These are phyloP conservation scores for Chlorella sp. DNA, from an alignment of 139 green algal species.

Conservation along the genomic window DNA sequence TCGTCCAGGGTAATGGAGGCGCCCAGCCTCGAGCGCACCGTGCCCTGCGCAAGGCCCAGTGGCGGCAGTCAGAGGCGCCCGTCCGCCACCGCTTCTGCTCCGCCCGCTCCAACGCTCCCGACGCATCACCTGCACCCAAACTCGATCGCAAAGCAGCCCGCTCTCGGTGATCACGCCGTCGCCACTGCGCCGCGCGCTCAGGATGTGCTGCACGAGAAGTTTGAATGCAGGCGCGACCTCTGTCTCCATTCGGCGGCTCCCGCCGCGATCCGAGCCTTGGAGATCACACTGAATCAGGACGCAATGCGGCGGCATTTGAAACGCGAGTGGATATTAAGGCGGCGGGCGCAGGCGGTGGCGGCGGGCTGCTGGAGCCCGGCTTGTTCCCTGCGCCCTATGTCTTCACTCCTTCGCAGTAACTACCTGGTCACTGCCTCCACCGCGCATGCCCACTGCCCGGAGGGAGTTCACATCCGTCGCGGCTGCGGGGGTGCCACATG, in stretches of 20 bases:
- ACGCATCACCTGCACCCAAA: constrained; percentile 16
- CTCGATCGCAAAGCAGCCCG: constrained; percentile 10
- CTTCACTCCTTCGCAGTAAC: too few relatives aligned
- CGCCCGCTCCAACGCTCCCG: neutral
- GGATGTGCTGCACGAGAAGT: constrained; percentile 14
- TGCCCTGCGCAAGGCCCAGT: constrained; percentile 8
- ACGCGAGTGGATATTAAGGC: too few relatives aligned
- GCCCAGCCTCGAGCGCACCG: neutral
- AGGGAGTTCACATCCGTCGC: too few relatives aligned
- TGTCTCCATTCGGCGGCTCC: constrained; percentile 8
- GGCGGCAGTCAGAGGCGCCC: neutral
- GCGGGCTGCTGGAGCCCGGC: too few relatives aligned
- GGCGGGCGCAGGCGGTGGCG: too few relatives aligned
- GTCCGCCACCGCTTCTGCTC: neutral
- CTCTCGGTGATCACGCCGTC: neutral
- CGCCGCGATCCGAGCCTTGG: too few relatives aligned
- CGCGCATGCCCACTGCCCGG: too few relatives aligned
- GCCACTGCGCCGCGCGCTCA: neutral
- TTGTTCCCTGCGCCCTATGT: too few relatives aligned
- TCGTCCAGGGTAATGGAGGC: neutral
- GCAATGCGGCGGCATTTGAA: too few relatives aligned
- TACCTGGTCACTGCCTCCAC: too few relatives aligned
- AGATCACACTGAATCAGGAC: too few relatives aligned
- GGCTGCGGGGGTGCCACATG: too few relatives aligned
- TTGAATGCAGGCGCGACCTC: neutral